phyloP scores from a whole-genome alignment of 208 protist genomes.

The Phytomonas sp. region DNA sequence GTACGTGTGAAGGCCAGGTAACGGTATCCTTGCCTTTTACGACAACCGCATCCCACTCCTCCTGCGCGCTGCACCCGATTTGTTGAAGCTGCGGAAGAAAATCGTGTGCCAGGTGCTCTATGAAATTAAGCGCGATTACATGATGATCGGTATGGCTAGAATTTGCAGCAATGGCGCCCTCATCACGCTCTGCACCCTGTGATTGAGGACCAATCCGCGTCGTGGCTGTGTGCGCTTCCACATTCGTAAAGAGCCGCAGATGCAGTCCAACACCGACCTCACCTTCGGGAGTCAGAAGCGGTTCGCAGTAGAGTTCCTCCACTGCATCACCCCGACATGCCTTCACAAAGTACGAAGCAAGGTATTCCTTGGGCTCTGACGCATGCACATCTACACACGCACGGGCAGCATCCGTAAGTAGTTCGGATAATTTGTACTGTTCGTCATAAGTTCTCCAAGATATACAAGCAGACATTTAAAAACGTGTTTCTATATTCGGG shows the following conservation, averaged over 20 bases:
- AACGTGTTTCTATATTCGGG: neutral
- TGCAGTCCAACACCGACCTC: conserved; percentile 13
- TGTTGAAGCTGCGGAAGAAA: conserved; percentile 16
- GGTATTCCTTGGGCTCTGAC: conserved; percentile 42
- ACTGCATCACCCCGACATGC: conserved; percentile 30
- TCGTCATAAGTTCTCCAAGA: conserved; percentile 79
- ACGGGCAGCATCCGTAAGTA: conserved; percentile 68
- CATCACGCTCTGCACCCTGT: neutral
- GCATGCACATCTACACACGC: conserved; percentile 60
- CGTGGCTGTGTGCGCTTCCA: neutral
- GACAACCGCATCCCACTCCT: conserved; percentile 22
- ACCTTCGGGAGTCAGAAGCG: conserved; percentile 19
- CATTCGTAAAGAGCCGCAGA: neutral
- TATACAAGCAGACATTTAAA: conserved; percentile 8
- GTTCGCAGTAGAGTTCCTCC: conserved; percentile 19
- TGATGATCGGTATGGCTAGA: neutral
- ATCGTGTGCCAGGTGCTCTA: neutral
- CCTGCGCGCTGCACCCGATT: conserved; percentile 20
- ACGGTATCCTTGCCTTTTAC: neutral
- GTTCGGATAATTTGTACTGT: conserved; percentile 45
- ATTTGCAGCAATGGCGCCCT: neutral
- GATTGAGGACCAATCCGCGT: neutral
- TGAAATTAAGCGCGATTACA: neutral
- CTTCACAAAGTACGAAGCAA: conserved; percentile 57
- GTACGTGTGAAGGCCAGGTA: conserved; percentile 13